Base-by-base conservation (phyloP, 2,329 filamentous ascomycete genomes). In the Leptographium flavum region DNA sequence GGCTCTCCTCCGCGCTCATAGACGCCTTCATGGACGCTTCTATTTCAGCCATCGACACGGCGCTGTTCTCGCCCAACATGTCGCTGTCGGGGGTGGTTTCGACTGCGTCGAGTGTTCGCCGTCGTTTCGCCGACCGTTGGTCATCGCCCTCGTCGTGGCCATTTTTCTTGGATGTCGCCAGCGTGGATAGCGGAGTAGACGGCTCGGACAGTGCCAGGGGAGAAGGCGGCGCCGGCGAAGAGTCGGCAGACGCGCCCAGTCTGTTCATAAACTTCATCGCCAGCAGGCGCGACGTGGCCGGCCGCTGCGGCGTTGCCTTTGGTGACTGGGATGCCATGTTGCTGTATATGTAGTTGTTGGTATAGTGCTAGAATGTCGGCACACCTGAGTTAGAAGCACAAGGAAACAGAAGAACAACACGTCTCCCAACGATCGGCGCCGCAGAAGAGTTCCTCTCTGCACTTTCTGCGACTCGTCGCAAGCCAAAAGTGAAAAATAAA, bases 261-360 rank as follows among this genome's bases (percentile, higher is more conserved):
- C 88, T 77, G 69, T 94, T 88, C 88, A 95, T 95, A 60, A 95
- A 95, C 68, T 94, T 94, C 87, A 94, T 95, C 32, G 84, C 88
- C 58, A 93, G 71, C 40, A 95, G 79, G 53, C 87, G 80, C 48
- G 83, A 88, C 51, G 88, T 94, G 79, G 42, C 93, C 76, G 23
- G 50, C 44, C 46, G 52, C 23, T 40, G 47, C 28, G 49, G 47
- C 43, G 51, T 78, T 17, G 55, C 50, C 37, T 55, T 45, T 17
- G 49, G 39, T 17, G 46, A 45, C 28, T 19, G 30, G 15, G 50
- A 45, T 10, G 46, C 47, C 46, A 45, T 48, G 23, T 17, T 47
- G 31, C n/a, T n/a, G n/a, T n/a, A n/a, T n/a, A n/a, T n/a, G n/a
- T n/a, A n/a, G n/a, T n/a, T n/a, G n/a, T n/a, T n/a, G n/a, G n/a